Percentiles rank a stretch among this genome's conserved stretches.
These are phyloP conservation scores for Calendula officinalis DNA, from an alignment of 129 eudicot species.

Conservation along the genomic window DNA sequence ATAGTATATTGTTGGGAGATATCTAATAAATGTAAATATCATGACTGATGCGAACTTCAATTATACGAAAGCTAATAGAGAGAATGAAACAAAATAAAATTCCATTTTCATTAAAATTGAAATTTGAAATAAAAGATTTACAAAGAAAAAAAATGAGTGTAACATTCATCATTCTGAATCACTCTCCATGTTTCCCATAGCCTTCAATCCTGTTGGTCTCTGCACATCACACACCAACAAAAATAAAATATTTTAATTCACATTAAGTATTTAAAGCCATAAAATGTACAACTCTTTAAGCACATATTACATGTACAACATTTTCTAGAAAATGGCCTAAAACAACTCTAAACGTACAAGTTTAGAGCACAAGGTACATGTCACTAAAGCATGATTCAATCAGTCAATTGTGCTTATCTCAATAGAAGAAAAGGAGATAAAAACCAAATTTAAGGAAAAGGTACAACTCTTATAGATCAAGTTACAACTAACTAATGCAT, in stretches of 20 bases:
- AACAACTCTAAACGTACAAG: background rate
- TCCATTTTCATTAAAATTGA: constrained; percentile 15
- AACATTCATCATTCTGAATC: constrained; percentile 44
- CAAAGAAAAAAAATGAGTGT: constrained; percentile 8
- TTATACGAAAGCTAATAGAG: no score
- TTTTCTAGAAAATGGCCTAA: background rate
- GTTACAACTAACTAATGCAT: background rate
- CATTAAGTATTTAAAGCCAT: background rate
- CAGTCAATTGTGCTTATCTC: background rate
- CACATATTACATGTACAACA: constrained; percentile 1
- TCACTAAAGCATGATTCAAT: background rate
- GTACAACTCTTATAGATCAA: background rate
- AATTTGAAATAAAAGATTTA: constrained; percentile 25
- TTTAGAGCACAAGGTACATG: background rate
- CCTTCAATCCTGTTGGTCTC: no score
- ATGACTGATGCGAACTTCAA: no score
- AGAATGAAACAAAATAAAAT: constrained; percentile 10
- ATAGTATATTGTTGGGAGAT: no score
- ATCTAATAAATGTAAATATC: no score
- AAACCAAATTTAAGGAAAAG: background rate
- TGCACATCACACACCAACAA: constrained; percentile 42
- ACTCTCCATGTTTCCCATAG: no score
- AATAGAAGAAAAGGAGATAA: background rate
- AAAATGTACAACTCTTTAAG: background rate
- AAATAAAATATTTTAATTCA: constrained; percentile 4